These are phyloP conservation scores for Maudiozyma barnettii DNA, from an alignment of 805 yeast genomes.

Conservation along the genomic window DNA sequence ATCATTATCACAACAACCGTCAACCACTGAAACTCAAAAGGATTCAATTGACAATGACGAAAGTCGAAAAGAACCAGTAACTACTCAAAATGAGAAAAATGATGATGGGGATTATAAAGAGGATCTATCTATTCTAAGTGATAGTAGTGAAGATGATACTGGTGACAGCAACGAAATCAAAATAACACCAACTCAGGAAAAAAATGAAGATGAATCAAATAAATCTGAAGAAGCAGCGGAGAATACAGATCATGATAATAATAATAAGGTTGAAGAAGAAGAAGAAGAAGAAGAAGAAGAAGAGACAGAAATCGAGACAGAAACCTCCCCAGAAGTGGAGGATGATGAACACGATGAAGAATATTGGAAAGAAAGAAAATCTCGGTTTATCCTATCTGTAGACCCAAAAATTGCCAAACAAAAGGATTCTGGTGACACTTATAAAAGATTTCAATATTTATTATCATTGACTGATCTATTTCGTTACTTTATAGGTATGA, in stretches of 20 bases:
- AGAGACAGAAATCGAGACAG: neutral
- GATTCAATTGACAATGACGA: too few relatives aligned
- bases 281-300: neutral
- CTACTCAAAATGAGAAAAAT: too few relatives aligned
- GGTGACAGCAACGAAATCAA: neutral
- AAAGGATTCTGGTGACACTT: slow-evolving; percentile 55
- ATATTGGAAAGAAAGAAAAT: slow-evolving; percentile 34
- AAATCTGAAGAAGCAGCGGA: neutral
- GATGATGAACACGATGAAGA: slow-evolving; percentile 10
- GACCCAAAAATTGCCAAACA: slow-evolving; percentile 52
- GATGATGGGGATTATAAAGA: too few relatives aligned
- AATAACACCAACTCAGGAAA: neutral
- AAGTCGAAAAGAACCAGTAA: too few relatives aligned
- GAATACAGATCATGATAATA: neutral
- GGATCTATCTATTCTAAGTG: neutral
- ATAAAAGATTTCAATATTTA: slow-evolving; percentile 69
- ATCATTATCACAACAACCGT: too few relatives aligned
- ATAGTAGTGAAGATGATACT: neutral
- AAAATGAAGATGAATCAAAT: neutral
- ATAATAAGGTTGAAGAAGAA: neutral
- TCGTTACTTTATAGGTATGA: slow-evolving; percentile 75
- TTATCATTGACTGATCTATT: slow-evolving; percentile 77
- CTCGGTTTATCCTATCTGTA: slow-evolving; percentile 38
- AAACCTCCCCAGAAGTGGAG: neutral
- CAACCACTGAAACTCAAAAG: too few relatives aligned